Evolutionary conservation across 1,284 basidiomycete species (phyloP).

Genomic region (Papiliotrema fonsecae): DNA sequence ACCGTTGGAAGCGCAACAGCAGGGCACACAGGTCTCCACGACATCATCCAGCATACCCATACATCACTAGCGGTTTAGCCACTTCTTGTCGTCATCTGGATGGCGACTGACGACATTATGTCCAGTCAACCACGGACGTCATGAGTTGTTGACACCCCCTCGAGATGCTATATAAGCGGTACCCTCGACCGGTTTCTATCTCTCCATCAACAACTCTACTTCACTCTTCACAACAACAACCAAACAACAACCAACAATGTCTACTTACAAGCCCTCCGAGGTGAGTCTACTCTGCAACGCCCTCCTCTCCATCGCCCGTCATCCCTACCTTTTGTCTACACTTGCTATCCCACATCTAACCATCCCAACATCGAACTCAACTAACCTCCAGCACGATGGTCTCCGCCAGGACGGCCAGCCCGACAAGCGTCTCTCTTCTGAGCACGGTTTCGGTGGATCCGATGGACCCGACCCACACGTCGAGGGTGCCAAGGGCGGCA

Average conservation of each 20-base stretch:
- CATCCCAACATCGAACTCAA: background rate
- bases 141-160: background rate
- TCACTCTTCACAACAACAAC: constrained; percentile 7
- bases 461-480: constrained; percentile 42
- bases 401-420: constrained; percentile 42
- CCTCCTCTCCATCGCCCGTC: background rate
- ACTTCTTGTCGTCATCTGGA: background rate
- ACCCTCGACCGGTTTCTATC: background rate
- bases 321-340: background rate
- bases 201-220: background rate
- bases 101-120: background rate
- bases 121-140: background rate
- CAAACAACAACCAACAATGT: constrained; percentile 29
- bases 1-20: too few species aligned
- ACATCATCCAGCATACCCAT: too few species aligned
- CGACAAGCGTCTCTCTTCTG: constrained; percentile 44
- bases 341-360: background rate
- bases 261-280: constrained; percentile 44
- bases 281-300: constrained; percentile 12
- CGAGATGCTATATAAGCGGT: background rate
- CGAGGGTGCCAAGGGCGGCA: constrained; percentile 37
- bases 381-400: constrained; percentile 32
- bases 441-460: constrained; percentile 45
- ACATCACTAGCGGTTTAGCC: background rate
- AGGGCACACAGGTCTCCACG: too few species aligned